A percentile compares a stretch with the other conserved stretches of the same genome.
Conservation (phyloP, 2,329 filamentous ascomycete genomes). For the Penicillium sp. region DNA sequence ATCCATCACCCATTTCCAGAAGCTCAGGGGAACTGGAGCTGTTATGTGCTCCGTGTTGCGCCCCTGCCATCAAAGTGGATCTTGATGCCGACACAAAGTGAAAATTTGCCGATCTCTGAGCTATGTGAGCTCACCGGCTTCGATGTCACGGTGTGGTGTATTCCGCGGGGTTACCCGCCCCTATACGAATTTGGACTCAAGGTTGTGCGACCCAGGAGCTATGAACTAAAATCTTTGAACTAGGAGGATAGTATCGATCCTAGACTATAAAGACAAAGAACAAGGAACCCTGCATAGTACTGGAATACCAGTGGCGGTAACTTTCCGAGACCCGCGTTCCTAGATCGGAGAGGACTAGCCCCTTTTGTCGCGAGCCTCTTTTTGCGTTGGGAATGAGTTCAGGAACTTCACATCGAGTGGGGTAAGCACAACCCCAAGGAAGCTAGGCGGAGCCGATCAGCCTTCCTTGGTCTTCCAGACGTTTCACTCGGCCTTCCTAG, state of each 20-base stretch:
- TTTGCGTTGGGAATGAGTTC: background rate
- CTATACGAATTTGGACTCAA: background rate
- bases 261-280: background rate
- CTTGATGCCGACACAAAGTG: constrained; percentile 12
- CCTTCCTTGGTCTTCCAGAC: constrained; percentile 25
- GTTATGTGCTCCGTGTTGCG: background rate
- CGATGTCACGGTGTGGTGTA: background rate
- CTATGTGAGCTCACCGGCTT: constrained; percentile 14
- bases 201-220: no score
- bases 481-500: constrained; percentile 16
- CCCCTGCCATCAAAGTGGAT: background rate
- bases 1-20: constrained; percentile 17
- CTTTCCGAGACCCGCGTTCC: constrained; percentile 14
- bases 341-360: constrained; percentile 15
- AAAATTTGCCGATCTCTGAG: constrained; percentile 18
- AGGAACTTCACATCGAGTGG: background rate
- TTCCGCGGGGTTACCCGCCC: background rate
- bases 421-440: background rate
- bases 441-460: constrained; percentile 14
- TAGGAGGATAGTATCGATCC: background rate
- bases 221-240: background rate
- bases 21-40: constrained; percentile 9
- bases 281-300: background rate
- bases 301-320: constrained; percentile 10
- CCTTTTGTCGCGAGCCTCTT: constrained; percentile 14